Base-by-base conservation (phyloP, 1,284 basidiomycete species). In the Lignosus rhinocerotis region DNA sequence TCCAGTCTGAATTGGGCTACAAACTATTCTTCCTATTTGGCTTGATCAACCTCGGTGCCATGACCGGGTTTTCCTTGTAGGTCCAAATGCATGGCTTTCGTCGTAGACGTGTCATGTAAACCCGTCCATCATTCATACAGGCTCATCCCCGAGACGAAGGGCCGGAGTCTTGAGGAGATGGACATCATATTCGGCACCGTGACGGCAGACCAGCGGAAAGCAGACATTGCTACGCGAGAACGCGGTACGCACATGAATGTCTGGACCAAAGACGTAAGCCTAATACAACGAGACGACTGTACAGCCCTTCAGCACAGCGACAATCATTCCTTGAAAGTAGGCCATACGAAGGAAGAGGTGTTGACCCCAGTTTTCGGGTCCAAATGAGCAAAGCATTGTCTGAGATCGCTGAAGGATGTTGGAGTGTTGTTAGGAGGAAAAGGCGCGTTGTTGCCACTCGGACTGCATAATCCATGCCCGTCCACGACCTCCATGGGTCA, bases 81-180 rank as follows among this genome's bases (percentile, higher is more conserved):
- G 43, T 54, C 47, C 33, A 9, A 10, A 16, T n/a, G 1, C 48
- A 34, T 5, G n/a, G 31, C 16, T n/a, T 6, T 32, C 39, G 11
- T 14, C 36, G 14, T 39, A 6, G 36, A 39, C n/a, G 12, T n/a
- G 36, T n/a, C 14, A 14, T 33, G 46, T 39, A 43, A 6, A 50
- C 21, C 7, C 14, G 33, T n/a, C 14, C 52, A 14, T 34, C 51
- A 60, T 74, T 17, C 43, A 4, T 53, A 3, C 19, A 86, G 85
- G 1, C 51, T 85, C 32, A 82, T 88, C 59, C 89, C 89, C 0
- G 91, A 93, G 75, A 93, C 90, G 6, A 88, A 88, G 70, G 88
- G 88, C 25, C 25, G 25, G 25, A 25, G 25, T 25, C 2, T 25
- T 2, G 25, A 25, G 25, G 25, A 25, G 39, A 42, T 42, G 39